Base-by-base conservation (phyloP, 2,329 filamentous ascomycete genomes). In the Penicillium paneum region DNA sequence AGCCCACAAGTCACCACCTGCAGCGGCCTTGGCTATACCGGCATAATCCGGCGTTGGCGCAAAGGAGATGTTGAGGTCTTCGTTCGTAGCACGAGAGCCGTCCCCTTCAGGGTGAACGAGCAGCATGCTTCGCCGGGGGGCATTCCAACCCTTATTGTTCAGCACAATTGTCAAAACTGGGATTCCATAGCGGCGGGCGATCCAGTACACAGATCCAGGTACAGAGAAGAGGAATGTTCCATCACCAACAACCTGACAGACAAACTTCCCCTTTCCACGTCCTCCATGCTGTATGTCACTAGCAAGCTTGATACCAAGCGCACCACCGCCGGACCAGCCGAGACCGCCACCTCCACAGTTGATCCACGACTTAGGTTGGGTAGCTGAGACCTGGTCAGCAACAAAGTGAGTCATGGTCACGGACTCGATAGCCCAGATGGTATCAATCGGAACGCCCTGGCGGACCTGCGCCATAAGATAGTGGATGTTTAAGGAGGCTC, bases 301-400 rank as follows among this genome's bases (percentile, higher is more conserved):
- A 0, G 88, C 90, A 8, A 93, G 80, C 68, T 92, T 91, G 66
- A 92, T 86, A 2, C 89, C 90, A 3, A 93, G 71, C 0, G 87
- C 86, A 49, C 78, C 89, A 13, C 90, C 89, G 13, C 89, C 89
- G 11, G 85, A 89, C 89, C 89, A 93, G 2, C 89, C 89, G 0
- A 93, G 83, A 2, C 90, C 90, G 13, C 88, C 89, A 0, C 87
- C 89, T 1, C 89, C 89, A 67, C 89, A 92, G 69, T 91, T 92
- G 65, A 93, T 84, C 87, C 87, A 91, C 0, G 83, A 85, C 0
- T 88, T 88, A 0, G 89, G 89, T 0, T 84, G 66, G 0, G 80
- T 85, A 2, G 84, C 81, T 63, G 85, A 84, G 8, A 94, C 74
- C 60, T 91, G 88, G 61, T 94, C 88, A 26, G 83, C 80, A 0